Conservation (phyloP, 306 rosid genomes). For the Biancaea sappan region DNA sequence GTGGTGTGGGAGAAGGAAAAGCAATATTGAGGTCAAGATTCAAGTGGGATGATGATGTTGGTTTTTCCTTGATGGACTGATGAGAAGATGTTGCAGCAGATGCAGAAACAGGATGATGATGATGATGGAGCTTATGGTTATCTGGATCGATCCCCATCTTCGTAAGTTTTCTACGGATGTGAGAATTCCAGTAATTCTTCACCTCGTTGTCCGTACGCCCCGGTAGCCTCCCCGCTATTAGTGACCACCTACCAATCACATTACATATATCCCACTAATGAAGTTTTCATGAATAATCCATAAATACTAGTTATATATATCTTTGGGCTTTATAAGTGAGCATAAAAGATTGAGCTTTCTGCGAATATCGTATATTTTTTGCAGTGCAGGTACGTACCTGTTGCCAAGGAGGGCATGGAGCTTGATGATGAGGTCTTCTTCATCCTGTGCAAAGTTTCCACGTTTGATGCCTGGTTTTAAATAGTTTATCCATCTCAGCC, state of each 20-base stretch:
- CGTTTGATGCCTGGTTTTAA: conserved; percentile 73
- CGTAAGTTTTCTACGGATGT: conserved; percentile 54
- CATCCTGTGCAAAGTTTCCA: conserved; percentile 70
- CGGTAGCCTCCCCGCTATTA: conserved; percentile 69
- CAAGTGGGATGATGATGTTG: conserved; percentile 24
- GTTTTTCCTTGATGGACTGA: conserved; percentile 25
- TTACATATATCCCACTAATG: neutral
- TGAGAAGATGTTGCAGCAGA: conserved; percentile 13
- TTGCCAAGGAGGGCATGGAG: conserved; percentile 84
- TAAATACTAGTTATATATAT: too few species aligned
- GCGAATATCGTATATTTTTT: too few species aligned
- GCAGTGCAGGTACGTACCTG: conserved; percentile 56
- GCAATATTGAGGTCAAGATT: conserved; percentile 53
- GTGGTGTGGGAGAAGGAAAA: conserved; percentile 21
- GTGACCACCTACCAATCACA: conserved; percentile 55
- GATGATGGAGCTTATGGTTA: conserved; percentile 47
- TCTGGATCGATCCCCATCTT: conserved; percentile 64
- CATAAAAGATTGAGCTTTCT: too few species aligned
- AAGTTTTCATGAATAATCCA: too few species aligned
- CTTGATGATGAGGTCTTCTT: conserved; percentile 79
- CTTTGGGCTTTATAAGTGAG: too few species aligned
- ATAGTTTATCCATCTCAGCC: conserved; percentile 78
- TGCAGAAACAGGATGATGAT: conserved; percentile 12
- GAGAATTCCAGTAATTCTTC: conserved; percentile 73
- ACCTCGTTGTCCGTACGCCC: conserved; percentile 68